phyloP scores from a whole-genome alignment of 345 rosid genomes.

The Aquilaria yunnanensis region DNA sequence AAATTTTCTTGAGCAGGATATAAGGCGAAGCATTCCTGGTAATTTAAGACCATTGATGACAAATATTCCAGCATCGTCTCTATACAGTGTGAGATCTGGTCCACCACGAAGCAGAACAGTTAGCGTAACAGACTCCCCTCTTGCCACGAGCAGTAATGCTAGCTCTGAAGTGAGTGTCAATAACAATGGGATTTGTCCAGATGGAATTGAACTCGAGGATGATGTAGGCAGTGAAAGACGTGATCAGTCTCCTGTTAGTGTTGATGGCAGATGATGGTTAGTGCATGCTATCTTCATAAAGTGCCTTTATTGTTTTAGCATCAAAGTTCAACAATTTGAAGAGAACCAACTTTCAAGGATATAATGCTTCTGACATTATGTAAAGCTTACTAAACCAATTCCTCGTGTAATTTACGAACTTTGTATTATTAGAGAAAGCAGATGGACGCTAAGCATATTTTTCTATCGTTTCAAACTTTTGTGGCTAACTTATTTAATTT shows the following conservation, averaged over 20 bases:
- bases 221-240: slow-evolving; percentile 61
- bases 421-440: slow-evolving; percentile 25
- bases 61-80: slow-evolving; percentile 92
- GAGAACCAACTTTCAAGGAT: slow-evolving; percentile 16
- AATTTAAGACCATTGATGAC: slow-evolving; percentile 88
- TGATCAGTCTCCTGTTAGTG: slow-evolving; percentile 52
- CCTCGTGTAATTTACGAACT: slow-evolving; percentile 21
- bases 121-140: slow-evolving; percentile 83
- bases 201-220: slow-evolving; percentile 57
- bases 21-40: slow-evolving; percentile 84
- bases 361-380: slow-evolving; percentile 16
- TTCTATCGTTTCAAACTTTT: not conserved
- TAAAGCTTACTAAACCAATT: slow-evolving; percentile 25
- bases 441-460: slow-evolving; percentile 14
- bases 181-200: slow-evolving; percentile 57
- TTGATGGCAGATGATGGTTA: slow-evolving; percentile 53
- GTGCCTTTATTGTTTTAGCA: slow-evolving; percentile 15
- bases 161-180: slow-evolving; percentile 91
- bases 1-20: slow-evolving; percentile 50
- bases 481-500: too few relatives aligned
- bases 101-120: slow-evolving; percentile 55
- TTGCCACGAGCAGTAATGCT: slow-evolving; percentile 96
- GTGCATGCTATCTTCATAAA: not conserved
- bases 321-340: slow-evolving; percentile 15
- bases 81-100: slow-evolving; percentile 96